Evolutionary conservation across 177 flowering plant genomes (phyloP), one percentile per base, ranked within the genome.

Genomic region (Vitis hybrid): DNA sequence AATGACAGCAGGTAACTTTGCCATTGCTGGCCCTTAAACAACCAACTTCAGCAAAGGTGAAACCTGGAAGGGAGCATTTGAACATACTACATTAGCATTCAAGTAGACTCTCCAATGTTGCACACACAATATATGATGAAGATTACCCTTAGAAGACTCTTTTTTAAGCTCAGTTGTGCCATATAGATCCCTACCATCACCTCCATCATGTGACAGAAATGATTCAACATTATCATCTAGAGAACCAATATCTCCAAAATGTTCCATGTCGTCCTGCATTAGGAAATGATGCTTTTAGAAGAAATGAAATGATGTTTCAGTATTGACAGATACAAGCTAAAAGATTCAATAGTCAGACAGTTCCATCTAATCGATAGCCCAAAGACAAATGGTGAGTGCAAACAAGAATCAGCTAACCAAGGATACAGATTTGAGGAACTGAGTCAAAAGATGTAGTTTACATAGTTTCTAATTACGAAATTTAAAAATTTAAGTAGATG

Each of bases 1-100:
- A 93, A 82, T 92, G 91, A 66, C 97, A 93, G 84, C 96, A 90
- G 69, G 86, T 85, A 69, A 91, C 91, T 79, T 88, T 90, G 79
- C 86, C 70, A 64, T 78, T 87, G 72, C 88, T 81, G 62, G 89
- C 79, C 56, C 86, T 80, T 67, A 87, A 84, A 79, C 89, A 86
- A 58, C 90, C 83, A 77, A 89, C 76, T 79, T 90, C 96, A 68
- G 52, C 78, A 74, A 92, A 92, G 56, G 92, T 66, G 75, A 88
- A 89, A 61, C 87, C 96, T 89, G 89, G 70, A 75, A 76, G 15
- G 55, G 52, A 57, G 21, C 75, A 48, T 15, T 51, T 49, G 19
- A 24, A 2, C 68, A 73, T 19, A 35, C 7, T 19, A 52, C 32
- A 70, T 11, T 55, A 56, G 40, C 6, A 14, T 27, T 48, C 4